Evolutionary conservation across 192 early-diverging fungal genomes (phyloP), one percentile per base, ranked within the genome.

Genomic region (Linnemannia exigua): DNA sequence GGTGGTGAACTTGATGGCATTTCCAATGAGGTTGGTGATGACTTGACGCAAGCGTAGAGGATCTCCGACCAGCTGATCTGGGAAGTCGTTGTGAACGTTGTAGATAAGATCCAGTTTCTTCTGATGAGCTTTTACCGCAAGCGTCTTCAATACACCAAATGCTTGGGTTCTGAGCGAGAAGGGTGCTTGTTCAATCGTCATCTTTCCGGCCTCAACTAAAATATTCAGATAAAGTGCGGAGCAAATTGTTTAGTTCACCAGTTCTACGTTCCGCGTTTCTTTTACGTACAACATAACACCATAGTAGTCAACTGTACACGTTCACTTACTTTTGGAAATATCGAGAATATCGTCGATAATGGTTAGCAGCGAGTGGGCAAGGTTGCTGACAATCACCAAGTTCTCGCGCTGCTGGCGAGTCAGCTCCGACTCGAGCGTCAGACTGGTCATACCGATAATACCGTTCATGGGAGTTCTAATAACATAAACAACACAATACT

Each of bases 321-420:
- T 67, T 14, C 9, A 67, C 88, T 88, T 81, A 86, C 81, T 93
- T 90, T 95, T 96, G 67, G 94, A 95, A 74, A 97, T 89, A 89
- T 96, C 96, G 12, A 97, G 88, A 87, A 97, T 93, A 82, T 96
- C 94, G 79, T 97, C 95, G 47, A 97, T 93, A 70, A 97, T 92
- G 12, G 91, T 92, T 74, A 96, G 81, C 41, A 96, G 88, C 72
- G 92, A 94, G 70, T 95, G 93, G 12, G 95, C 93, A 69, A 94
- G 82, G 37, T 89, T 91, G 50, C 92, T 94, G 72, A 96, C 95
- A 72, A 96, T 96, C 90, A 94, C 92, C 79, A 96, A 87, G 67
- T 94, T 95, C 82, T 96, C 95, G 72, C 95, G 94, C 87, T 96
- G 95, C 73, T 95, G 92, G 15, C 93, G 93, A 37, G 95, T 94